Percentiles rank a stretch among this genome's conserved stretches.
phyloP scores from a whole-genome alignment of 805 yeast species.

The Ogataea saltuana region DNA sequence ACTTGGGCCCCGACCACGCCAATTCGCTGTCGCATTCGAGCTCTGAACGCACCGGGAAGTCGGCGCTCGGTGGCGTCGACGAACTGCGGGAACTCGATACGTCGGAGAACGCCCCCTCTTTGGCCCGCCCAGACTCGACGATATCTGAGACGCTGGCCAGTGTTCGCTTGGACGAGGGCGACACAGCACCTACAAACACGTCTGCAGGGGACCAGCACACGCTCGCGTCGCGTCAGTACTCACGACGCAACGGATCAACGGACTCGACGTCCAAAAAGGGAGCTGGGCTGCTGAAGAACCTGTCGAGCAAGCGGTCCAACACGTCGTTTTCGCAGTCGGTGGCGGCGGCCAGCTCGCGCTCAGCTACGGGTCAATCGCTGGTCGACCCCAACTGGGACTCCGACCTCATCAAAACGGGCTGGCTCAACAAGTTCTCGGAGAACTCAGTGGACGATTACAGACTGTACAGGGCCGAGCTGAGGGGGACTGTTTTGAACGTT shows the following conservation, averaged over 20 bases:
- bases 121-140: conserved; percentile 1
- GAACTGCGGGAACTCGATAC: conserved; percentile 10
- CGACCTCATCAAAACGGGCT: conserved; percentile 50
- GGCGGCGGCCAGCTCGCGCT: neutral
- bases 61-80: conserved; percentile 13
- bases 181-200: neutral
- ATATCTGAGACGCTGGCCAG: conserved; percentile 1
- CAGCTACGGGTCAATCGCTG: conserved; percentile 15
- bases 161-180: conserved; percentile 4
- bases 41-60: neutral
- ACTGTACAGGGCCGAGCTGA: conserved; percentile 63
- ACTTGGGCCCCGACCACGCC: too few species aligned
- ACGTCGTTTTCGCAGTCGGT: conserved; percentile 16
- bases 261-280: conserved; percentile 12
- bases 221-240: conserved; percentile 1
- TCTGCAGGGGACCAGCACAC: conserved; percentile 7
- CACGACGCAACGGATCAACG: conserved; percentile 8
- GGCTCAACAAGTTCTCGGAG: conserved; percentile 54
- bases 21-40: too few species aligned
- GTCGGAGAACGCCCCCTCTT: neutral
- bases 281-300: conserved; percentile 19
- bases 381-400: conserved; percentile 37
- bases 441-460: conserved; percentile 36
- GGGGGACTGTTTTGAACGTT: conserved; percentile 64
- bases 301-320: conserved; percentile 20